Evolutionary conservation across 2,329 filamentous ascomycete genomes (phyloP), one percentile per base, ranked within the genome.

Genomic region (Paramyrothecium roridum): DNA sequence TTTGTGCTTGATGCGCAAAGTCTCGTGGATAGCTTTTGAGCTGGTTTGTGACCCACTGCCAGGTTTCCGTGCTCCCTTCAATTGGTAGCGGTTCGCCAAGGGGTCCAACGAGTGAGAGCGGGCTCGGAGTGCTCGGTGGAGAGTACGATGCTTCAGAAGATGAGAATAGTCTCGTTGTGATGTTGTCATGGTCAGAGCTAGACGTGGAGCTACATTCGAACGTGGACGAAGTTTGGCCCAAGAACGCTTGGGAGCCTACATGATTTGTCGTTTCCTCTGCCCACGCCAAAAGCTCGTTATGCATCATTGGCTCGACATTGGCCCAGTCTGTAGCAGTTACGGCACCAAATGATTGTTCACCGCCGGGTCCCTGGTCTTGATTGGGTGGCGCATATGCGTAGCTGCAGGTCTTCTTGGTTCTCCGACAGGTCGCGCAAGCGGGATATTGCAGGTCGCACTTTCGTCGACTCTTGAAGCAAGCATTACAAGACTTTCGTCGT

Each of bases 381-480:
- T 16, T 43, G 37, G n/a, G 37, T 43, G 51, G 37, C 19, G 51
- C 3, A 45, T 52, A 52, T 19, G 51, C 51, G 47, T 52, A 52
- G 40, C 21, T 34, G 51, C 51, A 52, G 20, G 21, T 26, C 51
- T 52, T 52, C 19, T 45, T 46, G 16, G 51, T 52, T n/a, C 51
- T 40, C 8, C n/a, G 51, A 19, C 51, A 52, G 19, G 34, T 52
- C 20, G 19, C 8, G 37, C 51, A 52, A 12, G 37, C 40, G 37
- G 51, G 51, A 45, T 52, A 52, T 19, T 30, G 33, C 20, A 40
- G 51, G 26, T 52, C 37, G 51, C 51, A 52, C 37, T 52, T 52
- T 21, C 51, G 33, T 16, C 51, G 51, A 17, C 51, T 45, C 22
- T 52, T 52, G 51, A 52, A 52, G 51, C 51, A 52, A 20, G 51